phyloP scores from a whole-genome alignment of 169 alveolate genomes.

The Plasmodium blacklocki region DNA sequence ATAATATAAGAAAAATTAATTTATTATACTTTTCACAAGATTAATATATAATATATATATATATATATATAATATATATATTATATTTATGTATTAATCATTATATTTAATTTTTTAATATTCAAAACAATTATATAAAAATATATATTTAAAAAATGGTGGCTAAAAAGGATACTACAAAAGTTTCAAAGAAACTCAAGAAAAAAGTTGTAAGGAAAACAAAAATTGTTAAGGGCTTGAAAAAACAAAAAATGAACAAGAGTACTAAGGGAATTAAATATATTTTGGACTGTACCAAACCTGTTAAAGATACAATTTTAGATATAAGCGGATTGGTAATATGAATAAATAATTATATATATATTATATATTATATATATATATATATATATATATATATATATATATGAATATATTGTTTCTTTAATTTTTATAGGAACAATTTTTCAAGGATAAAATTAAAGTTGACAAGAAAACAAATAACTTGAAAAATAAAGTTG shows the following conservation, averaged over 20 bases:
- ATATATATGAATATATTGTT: not conserved
- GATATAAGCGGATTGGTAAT: constrained; percentile 89
- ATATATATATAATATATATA: too few relatives aligned
- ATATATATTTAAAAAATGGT: constrained; percentile 20
- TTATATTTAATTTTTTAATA: too few relatives aligned
- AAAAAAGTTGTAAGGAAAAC: constrained; percentile 43
- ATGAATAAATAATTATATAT: not conserved
- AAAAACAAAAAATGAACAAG: constrained; percentile 30
- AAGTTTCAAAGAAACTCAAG: constrained; percentile 33
- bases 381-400: constrained; percentile 16
- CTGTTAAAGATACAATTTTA: constrained; percentile 95
- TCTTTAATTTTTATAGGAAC: constrained; percentile 86
- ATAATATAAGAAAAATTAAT: too few relatives aligned
- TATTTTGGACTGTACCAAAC: constrained; percentile 92
- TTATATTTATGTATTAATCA: too few relatives aligned
- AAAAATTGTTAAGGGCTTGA: constrained; percentile 14
- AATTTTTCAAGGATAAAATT: constrained; percentile 93
- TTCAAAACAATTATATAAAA: too few relatives aligned
- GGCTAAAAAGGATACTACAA: constrained; percentile 38
- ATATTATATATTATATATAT: not conserved
- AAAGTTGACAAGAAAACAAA: constrained; percentile 97
- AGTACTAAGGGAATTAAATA: constrained; percentile 77
- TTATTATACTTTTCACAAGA: too few relatives aligned
- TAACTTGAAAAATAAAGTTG: constrained; percentile 94
- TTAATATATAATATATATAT: too few relatives aligned